phyloP scores from a whole-genome alignment of 768 basidiomycete genomes.

The Epithele typhae region DNA sequence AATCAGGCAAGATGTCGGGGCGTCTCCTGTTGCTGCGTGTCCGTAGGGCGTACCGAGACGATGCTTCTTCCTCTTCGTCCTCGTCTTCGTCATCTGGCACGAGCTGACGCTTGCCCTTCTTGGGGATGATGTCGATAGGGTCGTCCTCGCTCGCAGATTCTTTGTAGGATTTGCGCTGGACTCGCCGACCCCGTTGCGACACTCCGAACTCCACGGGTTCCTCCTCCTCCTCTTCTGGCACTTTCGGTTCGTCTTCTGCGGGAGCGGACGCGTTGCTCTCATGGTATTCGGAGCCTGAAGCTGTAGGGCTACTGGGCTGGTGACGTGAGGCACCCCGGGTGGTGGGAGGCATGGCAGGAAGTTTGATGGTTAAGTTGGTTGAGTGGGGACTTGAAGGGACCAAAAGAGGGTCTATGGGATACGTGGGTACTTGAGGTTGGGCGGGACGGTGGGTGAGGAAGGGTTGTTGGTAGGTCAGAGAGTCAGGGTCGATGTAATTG shows the following conservation, averaged over 20 bases:
- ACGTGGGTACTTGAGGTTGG: not conserved
- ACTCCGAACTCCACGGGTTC: slow-evolving; percentile 12
- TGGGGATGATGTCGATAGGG: slow-evolving; percentile 6
- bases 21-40: slow-evolving; percentile 7
- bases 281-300: slow-evolving; percentile 33
- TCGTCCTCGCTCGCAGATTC: slow-evolving; percentile 27
- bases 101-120: slow-evolving; percentile 7
- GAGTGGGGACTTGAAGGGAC: slow-evolving; percentile 1
- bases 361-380: slow-evolving; percentile 15
- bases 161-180: slow-evolving; percentile 23
- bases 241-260: slow-evolving; percentile 24
- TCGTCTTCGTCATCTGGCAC: slow-evolving; percentile 15
- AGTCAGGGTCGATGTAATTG: too few relatives aligned
- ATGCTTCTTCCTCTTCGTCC: slow-evolving; percentile 23
- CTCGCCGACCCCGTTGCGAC: slow-evolving; percentile 24
- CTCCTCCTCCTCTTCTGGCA: slow-evolving; percentile 18
- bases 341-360: slow-evolving; percentile 21
- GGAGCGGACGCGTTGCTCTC: slow-evolving; percentile 29
- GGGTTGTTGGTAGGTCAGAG: too few relatives aligned
- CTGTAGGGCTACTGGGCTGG: slow-evolving; percentile 17
- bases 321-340: slow-evolving; percentile 19
- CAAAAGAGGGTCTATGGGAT: too few relatives aligned
- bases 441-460: slow-evolving; percentile 1
- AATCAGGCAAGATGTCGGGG: slow-evolving; percentile 25
- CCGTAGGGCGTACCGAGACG: slow-evolving; percentile 13